Evolutionary conservation across 2,329 filamentous ascomycete genomes (phyloP).

Genomic region (Ramichloridium luteum): DNA sequence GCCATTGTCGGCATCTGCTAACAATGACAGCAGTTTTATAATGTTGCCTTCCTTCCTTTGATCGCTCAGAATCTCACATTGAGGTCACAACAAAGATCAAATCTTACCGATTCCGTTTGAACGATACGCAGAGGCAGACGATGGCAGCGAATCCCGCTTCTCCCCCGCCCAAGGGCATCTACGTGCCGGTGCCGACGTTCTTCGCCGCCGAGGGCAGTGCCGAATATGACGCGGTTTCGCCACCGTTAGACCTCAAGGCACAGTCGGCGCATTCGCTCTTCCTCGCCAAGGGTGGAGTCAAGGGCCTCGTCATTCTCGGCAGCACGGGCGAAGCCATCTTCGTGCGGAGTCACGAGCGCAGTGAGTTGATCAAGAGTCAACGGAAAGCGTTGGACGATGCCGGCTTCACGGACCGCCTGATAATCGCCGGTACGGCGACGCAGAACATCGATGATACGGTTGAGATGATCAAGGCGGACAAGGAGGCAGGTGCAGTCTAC

Average conservation of each 20-base stretch:
- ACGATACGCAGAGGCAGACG: no score
- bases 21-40: no score
- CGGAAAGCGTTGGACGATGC: slow-evolving; percentile 43
- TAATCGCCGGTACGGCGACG: slow-evolving; percentile 51
- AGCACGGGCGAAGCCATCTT: slow-evolving; percentile 55
- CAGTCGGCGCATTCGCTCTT: slow-evolving; percentile 48
- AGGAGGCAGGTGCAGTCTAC: slow-evolving; percentile 47
- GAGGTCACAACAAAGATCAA: no score
- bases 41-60: no score
- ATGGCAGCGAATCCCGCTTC: no score
- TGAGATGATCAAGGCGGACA: slow-evolving; percentile 43
- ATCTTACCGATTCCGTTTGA: no score
- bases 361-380: slow-evolving; percentile 42
- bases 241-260: slow-evolving; percentile 45
- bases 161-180: slow-evolving; percentile 43
- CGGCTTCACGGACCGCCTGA: slow-evolving; percentile 46
- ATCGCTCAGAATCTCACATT: no score
- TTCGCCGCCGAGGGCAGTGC: slow-evolving; percentile 40
- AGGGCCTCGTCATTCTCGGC: slow-evolving; percentile 50
- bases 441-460: slow-evolving; percentile 52
- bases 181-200: slow-evolving; percentile 52
- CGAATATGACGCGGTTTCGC: slow-evolving; percentile 33
- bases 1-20: no score
- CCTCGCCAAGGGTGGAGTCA: slow-evolving; percentile 48
- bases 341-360: slow-evolving; percentile 46